Conservation (phyloP, 1,139 yeast species). For the Candida albicans region DNA sequence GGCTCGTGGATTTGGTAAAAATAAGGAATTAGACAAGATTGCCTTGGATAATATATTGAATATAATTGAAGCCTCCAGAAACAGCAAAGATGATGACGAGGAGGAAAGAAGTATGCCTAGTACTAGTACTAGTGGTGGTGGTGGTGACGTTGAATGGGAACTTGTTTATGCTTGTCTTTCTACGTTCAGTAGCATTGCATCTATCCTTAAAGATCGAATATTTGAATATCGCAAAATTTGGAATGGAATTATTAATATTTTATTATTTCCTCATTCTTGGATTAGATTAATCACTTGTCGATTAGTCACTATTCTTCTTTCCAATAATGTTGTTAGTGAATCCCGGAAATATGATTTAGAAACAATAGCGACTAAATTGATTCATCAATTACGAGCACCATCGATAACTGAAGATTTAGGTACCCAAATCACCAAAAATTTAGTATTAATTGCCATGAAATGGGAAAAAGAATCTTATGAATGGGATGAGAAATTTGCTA, state of each 20-base stretch:
- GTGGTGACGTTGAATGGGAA: constrained; percentile 63
- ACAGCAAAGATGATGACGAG: constrained; percentile 27
- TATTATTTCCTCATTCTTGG: constrained; percentile 92
- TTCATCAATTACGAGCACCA: constrained; percentile 84
- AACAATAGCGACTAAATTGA: constrained; percentile 61
- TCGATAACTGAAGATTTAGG: constrained; percentile 65
- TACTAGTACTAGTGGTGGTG: constrained; percentile 16
- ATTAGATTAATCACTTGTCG: constrained; percentile 73
- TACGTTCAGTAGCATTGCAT: constrained; percentile 48
- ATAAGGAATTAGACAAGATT: constrained; percentile 37
- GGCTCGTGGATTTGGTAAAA: constrained; percentile 47
- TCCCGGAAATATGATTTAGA: constrained; percentile 50
- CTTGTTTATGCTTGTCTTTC: constrained; percentile 65
- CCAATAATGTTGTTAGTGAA: constrained; percentile 34
- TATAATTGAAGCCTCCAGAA: constrained; percentile 36
- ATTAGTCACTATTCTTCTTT: constrained; percentile 53
- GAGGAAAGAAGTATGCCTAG: not conserved
- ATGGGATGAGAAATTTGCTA: constrained; percentile 43
- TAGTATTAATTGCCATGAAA: constrained; percentile 58
- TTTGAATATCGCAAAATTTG: constrained; percentile 45
- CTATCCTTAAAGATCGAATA: constrained; percentile 30
- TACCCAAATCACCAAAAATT: constrained; percentile 63
- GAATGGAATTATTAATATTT: constrained; percentile 51
- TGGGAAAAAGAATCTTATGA: constrained; percentile 56
- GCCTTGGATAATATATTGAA: constrained; percentile 38